Evolutionary conservation across 208 protist species (phyloP), one percentile per base, ranked within the genome.

Genomic region (Trypanosoma caninum): DNA sequence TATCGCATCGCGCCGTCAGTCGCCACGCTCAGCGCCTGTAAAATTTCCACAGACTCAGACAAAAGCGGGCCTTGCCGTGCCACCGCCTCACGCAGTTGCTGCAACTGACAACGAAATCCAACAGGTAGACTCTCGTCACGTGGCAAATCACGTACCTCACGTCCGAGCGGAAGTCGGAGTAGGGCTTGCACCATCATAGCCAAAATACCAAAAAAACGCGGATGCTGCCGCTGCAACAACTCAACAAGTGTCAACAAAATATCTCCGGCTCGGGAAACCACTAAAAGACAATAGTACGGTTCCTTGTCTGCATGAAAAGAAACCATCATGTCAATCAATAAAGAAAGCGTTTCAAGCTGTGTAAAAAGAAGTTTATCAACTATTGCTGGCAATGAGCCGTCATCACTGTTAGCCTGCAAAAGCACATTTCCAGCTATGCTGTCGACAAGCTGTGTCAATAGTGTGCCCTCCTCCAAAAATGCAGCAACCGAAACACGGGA

Each of bases 301-400:
- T 93, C 80, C 6, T 72, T 78, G 27, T 93, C 86, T 13, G 68
- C 69, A 62, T 87, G 51, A 3, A 93, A 59, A 1, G 86, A 66
- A 5, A 78, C 66, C 82, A 88, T 89, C 47, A 93, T 71, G 34
- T 89, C 79, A 37, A 93, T 65, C 55, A 74, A 75, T 33, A 87
- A 62, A 10, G 76, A 84, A 33, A 93, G 74, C 34, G 78, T 80
- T 56, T 88, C 74, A 14, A 86, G 74, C 20, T 85, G 69, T 16
- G 76, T 76, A 30, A 80, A 81, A 35, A 71, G 51, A 25, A 89
- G 72, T 59, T 88, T 84, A 31, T 82, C 70, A 40, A 80, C 73
- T 28, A 86, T 71, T 9, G 59, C 68, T 0, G 76, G 27, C 8
- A 66, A 41, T 42, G 42, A 28, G 4, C 40, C 46, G 27, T 30